Conservation (phyloP, 1,139 yeast species). For the Saccharomyces uvarum region DNA sequence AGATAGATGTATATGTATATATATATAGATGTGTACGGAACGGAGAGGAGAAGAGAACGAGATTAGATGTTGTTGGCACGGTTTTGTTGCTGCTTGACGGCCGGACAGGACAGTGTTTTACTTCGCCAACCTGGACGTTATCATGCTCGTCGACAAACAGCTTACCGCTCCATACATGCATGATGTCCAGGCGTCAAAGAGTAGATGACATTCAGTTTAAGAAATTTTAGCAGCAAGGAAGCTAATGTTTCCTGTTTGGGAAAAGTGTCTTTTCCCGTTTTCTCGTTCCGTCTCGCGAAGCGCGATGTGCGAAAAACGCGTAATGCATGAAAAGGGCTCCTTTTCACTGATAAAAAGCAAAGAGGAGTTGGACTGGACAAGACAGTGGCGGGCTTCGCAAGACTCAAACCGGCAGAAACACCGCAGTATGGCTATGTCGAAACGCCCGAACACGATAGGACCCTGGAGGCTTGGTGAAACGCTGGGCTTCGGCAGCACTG, state of each 20-base stretch:
- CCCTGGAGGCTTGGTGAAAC: conserved; percentile 97
- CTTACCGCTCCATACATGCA: too few species aligned
- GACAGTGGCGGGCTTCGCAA: not conserved
- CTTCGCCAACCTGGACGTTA: too few species aligned
- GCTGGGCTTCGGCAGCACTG: conserved; percentile 90
- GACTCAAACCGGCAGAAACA: not conserved
- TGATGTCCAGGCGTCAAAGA: too few species aligned
- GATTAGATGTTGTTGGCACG: too few species aligned
- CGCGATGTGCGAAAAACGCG: not conserved
- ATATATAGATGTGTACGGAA: too few species aligned
- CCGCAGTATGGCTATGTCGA: not conserved
- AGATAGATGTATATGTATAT: not conserved
- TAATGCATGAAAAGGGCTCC: not conserved
- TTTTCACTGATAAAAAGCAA: not conserved
- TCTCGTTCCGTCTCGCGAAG: not conserved
- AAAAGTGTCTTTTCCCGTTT: not conserved
- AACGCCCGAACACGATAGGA: conserved; percentile 43
- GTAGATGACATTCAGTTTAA: too few species aligned
- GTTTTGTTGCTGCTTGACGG: too few species aligned
- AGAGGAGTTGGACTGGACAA: not conserved
- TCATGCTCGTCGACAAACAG: too few species aligned
- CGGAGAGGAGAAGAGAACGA: too few species aligned
- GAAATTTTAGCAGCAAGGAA: too few species aligned
- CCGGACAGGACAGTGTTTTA: too few species aligned
- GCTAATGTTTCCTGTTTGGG: not conserved